Evolutionary conservation across 164 flowering plant genomes (phyloP), one percentile per base, ranked within the genome.

Genomic region (Vitis labrusca): DNA sequence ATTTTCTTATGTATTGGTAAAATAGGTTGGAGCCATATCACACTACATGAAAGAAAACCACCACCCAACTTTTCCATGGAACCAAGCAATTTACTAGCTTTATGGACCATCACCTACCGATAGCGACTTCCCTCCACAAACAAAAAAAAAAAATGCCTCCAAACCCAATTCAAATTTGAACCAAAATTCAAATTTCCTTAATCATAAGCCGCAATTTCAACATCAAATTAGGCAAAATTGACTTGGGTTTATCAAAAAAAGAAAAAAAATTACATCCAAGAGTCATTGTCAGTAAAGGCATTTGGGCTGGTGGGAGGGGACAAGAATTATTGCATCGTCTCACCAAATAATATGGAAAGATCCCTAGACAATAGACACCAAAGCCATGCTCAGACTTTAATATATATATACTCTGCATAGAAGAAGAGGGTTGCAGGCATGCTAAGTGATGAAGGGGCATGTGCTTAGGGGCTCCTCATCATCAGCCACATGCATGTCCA

Each of bases 341-440:
- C 52, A 60, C 60, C 66, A 76, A 71, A 72, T 80, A 82, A 82
- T 81, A 76, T 81, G 82, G 76, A 78, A 78, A 81, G 84, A 81
- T 78, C 84, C 82, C 78, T 17, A 73, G 78, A 74, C 81, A 77
- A 63, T 59, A 70, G 67, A 67, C 77, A 78, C 64, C 59, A 58
- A 56, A 73, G 67, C 70, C 74, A 67, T 68, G 57, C 54, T 72
- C 8, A 32, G 55, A 17, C 23, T 32, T 61, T 68, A 47, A 74
- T 64, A 76, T 71, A 76, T 37, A 37, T 76, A 74, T 73, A 27
- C 63, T 12, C 27, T 29, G 29, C 68, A 73, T 37, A 52, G 27
- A 23, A 64, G 55, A 3, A 37, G 44, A 37, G 44, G 7, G 44
- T 37, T 37, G 49, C 62, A 70, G 73, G 70, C 74, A 76, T 78